phyloP scores from a whole-genome alignment of 2,329 filamentous ascomycete genomes.

The Fusarium tjaetaba region DNA sequence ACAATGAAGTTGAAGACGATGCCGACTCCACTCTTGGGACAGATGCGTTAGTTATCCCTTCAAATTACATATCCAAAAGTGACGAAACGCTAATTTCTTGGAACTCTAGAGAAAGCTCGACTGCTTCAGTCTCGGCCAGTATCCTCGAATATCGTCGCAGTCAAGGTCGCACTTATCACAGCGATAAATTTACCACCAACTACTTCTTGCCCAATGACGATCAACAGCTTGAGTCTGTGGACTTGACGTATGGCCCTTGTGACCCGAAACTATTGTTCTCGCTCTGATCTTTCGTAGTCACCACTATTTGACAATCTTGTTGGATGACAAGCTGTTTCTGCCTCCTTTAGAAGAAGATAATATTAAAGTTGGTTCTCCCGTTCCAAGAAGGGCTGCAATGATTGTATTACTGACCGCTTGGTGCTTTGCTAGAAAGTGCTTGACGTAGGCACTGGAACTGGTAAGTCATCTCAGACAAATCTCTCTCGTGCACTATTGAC shows the following conservation, averaged over 20 bases:
- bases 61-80: fast-evolving
- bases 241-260: neutral
- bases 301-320: slow-evolving; percentile 16
- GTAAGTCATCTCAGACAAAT: neutral
- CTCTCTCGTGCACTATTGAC: neutral
- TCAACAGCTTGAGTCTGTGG: slow-evolving; percentile 13
- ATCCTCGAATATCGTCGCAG: slow-evolving; percentile 23
- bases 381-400: fast-evolving
- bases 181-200: slow-evolving; percentile 17
- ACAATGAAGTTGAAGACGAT: neutral
- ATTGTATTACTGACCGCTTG: neutral
- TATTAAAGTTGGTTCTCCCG: neutral
- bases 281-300: neutral
- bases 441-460: slow-evolving; percentile 24
- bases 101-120: slow-evolving; percentile 4
- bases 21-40: neutral
- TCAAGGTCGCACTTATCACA: slow-evolving; percentile 25
- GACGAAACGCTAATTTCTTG: neutral
- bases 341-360: neutral
- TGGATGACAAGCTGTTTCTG: slow-evolving; percentile 2
- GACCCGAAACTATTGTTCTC: fast-evolving
- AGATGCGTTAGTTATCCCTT: neutral
- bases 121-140: slow-evolving; percentile 16
- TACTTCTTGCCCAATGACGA: slow-evolving; percentile 24
- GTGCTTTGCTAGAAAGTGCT: neutral